phyloP scores from a whole-genome alignment of 2,329 filamentous ascomycete species.

The Chaetoscypha palmicola region DNA sequence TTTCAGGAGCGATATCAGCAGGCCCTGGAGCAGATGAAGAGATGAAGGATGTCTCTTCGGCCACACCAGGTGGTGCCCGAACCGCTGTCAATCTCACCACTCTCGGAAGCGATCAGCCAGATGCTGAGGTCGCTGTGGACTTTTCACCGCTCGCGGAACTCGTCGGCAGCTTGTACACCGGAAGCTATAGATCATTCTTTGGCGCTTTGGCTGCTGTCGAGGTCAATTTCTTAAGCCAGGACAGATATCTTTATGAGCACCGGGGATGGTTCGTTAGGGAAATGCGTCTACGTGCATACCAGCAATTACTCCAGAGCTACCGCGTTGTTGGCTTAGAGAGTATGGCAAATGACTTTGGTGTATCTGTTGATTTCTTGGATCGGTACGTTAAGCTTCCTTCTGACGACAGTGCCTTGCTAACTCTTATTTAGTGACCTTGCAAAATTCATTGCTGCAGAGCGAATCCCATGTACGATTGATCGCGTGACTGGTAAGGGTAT shows the following conservation, averaged over 20 bases:
- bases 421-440: slow-evolving; percentile 66
- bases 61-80: slow-evolving; percentile 47
- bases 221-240: slow-evolving; percentile 86
- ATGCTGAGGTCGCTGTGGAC: slow-evolving; percentile 76
- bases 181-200: slow-evolving; percentile 94
- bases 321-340: slow-evolving; percentile 92
- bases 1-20: slow-evolving; percentile 73
- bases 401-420: slow-evolving; percentile 12
- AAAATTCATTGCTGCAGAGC: slow-evolving; percentile 91
- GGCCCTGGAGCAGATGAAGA: slow-evolving; percentile 76
- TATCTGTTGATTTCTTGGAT: slow-evolving; percentile 93
- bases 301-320: slow-evolving; percentile 95
- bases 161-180: slow-evolving; percentile 85
- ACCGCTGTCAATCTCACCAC: slow-evolving; percentile 84
- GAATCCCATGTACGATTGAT: slow-evolving; percentile 95
- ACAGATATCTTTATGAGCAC: slow-evolving; percentile 94
- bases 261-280: slow-evolving; percentile 96
- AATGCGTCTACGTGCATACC: slow-evolving; percentile 94
- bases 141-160: slow-evolving; percentile 83
- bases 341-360: slow-evolving; percentile 96
- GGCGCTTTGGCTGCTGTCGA: slow-evolving; percentile 81
- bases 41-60: slow-evolving; percentile 54
- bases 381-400: slow-evolving; percentile 50
- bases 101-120: slow-evolving; percentile 65
- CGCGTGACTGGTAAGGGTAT: slow-evolving; percentile 92